Evolutionary conservation across 208 protist species (phyloP).

Genomic region (Spongospora subterranea): DNA sequence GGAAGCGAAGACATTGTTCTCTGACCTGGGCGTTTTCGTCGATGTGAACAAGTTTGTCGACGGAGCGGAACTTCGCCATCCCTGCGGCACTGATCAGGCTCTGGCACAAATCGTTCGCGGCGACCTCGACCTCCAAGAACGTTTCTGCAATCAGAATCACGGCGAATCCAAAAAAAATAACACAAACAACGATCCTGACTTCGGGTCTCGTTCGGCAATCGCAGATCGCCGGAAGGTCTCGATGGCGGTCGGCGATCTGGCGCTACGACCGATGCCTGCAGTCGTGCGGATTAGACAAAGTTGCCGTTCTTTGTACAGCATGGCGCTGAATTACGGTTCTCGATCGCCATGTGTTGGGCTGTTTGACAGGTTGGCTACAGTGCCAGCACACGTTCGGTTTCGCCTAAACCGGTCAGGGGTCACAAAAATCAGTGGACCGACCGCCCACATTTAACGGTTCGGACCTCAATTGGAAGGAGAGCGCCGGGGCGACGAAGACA

Average conservation of each 20-base stretch:
- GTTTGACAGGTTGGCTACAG: background rate
- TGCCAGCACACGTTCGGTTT: background rate
- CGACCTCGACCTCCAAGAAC: too few species aligned
- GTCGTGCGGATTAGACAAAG: background rate
- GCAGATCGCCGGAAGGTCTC: background rate
- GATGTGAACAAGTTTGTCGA: too few species aligned
- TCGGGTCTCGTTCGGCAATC: background rate
- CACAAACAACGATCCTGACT: slow-evolving; percentile 20
- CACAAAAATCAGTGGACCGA: background rate
- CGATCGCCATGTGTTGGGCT: background rate
- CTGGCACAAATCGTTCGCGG: too few species aligned
- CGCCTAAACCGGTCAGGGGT: background rate
- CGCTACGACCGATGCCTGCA: background rate
- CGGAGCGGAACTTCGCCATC: too few species aligned
- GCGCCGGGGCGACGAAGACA: background rate
- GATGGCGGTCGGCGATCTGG: background rate
- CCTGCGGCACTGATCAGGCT: too few species aligned
- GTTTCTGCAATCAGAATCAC: too few species aligned
- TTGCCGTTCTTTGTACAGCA: background rate
- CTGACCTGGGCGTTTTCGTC: too few species aligned
- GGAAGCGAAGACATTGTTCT: too few species aligned
- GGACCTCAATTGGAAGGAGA: background rate
- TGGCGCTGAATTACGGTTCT: background rate
- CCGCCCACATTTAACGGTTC: background rate
- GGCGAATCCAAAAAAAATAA: too few species aligned